phyloP scores from a whole-genome alignment of 768 basidiomycete species.

The Leccinum incarnatum region DNA sequence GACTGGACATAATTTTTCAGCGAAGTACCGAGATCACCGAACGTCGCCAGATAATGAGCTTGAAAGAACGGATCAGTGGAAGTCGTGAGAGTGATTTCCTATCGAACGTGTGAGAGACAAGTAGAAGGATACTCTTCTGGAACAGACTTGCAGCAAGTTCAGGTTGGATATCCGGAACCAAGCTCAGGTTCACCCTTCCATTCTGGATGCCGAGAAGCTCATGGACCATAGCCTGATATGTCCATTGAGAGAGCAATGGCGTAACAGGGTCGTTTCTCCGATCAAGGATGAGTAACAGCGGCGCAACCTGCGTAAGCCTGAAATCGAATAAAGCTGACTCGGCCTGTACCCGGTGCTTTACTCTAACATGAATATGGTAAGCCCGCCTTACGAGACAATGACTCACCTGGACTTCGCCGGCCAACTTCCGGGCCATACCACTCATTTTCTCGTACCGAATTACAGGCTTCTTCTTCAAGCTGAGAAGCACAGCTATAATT shows the following conservation, averaged over 20 bases:
- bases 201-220: constrained; percentile 92
- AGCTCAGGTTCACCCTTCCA: constrained; percentile 81
- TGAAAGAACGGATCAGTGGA: constrained; percentile 94
- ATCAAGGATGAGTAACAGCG: constrained; percentile 89
- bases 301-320: constrained; percentile 81
- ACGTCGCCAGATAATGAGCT: constrained; percentile 85
- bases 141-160: constrained; percentile 70
- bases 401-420: constrained; percentile 75
- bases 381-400: not conserved
- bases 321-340: constrained; percentile 91
- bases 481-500: constrained; percentile 81
- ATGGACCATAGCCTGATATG: constrained; percentile 99
- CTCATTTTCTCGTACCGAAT: constrained; percentile 96
- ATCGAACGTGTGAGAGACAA: constrained; percentile 14
- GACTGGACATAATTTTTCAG: constrained; percentile 92
- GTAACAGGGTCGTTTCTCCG: constrained; percentile 97
- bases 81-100: constrained; percentile 94
- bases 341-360: constrained; percentile 73
- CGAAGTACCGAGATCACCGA: constrained; percentile 92
- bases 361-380: constrained; percentile 7
- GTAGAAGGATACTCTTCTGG: not conserved
- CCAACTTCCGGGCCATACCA: constrained; percentile 86
- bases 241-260: constrained; percentile 95
- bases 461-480: constrained; percentile 93
- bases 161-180: constrained; percentile 81